Percentiles rank a stretch among this genome's conserved stretches.
Evolutionary conservation across 768 basidiomycete genomes (phyloP).

Genomic region (Kwoniella mangroviensis): DNA sequence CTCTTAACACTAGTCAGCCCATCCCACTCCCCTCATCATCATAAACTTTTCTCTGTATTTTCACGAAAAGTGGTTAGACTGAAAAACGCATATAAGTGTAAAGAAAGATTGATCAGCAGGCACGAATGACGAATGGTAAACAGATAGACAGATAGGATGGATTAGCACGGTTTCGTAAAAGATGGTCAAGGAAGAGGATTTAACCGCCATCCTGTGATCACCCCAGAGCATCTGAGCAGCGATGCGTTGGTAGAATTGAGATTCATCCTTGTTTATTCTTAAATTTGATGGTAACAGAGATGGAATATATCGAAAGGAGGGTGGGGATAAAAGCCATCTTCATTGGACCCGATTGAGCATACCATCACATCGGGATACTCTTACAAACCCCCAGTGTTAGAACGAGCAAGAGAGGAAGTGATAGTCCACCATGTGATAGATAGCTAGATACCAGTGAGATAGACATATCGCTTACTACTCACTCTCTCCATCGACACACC

Average conservation of each 20-base stretch:
- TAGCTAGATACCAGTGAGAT: no score
- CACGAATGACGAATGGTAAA: neutral
- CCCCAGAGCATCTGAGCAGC: neutral
- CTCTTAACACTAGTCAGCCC: neutral
- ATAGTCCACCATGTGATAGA: no score
- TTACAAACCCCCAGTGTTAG: no score
- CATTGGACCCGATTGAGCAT: no score
- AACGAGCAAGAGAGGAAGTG: no score
- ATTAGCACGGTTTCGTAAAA: neutral
- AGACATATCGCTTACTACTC: no score
- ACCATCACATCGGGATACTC: no score
- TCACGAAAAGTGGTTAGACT: slow-evolving; percentile 1
- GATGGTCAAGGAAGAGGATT: neutral
- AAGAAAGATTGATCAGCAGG: slow-evolving; percentile 5
- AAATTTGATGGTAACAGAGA: neutral
- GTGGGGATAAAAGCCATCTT: neutral
- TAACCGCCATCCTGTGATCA: neutral
- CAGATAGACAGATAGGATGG: neutral
- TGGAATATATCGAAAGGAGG: neutral
- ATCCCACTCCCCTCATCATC: neutral
- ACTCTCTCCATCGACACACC: no score
- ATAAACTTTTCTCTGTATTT: neutral
- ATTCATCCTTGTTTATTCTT: neutral
- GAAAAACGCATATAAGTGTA: neutral
- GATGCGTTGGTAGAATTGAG: no score